phyloP scores from a whole-genome alignment of 2,329 filamentous ascomycete genomes.

The Tolypocladium ovalisporum region DNA sequence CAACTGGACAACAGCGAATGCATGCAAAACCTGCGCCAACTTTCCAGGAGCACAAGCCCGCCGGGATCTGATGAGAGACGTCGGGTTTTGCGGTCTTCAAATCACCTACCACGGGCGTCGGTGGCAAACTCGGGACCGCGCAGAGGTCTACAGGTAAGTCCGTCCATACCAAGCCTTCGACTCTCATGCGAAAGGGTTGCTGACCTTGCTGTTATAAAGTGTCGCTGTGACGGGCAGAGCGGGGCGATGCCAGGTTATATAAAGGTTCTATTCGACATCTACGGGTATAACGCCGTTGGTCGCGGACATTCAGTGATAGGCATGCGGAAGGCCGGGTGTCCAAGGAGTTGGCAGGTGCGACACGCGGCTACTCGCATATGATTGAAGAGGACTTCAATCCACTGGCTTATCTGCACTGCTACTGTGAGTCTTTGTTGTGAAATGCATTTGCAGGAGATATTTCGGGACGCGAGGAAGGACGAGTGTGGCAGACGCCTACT shows the following conservation, averaged over 20 bases:
- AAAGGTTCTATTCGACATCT: too few relatives aligned
- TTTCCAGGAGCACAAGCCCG: not conserved
- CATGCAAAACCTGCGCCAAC: not conserved
- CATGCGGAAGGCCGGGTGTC: too few relatives aligned
- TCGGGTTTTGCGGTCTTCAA: not conserved
- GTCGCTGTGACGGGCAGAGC: not conserved
- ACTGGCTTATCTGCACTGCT: too few relatives aligned
- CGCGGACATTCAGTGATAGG: too few relatives aligned
- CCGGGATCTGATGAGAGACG: not conserved
- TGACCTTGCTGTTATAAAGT: not conserved
- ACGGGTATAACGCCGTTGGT: too few relatives aligned
- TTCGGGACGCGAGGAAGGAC: too few relatives aligned
- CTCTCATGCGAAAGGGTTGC: not conserved
- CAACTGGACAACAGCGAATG: not conserved
- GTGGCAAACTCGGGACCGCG: not conserved
- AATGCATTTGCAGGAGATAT: too few relatives aligned
- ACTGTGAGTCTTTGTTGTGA: too few relatives aligned
- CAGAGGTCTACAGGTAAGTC: not conserved
- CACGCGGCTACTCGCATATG: too few relatives aligned
- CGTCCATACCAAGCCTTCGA: not conserved
- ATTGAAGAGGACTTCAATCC: too few relatives aligned
- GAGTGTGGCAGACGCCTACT: too few relatives aligned
- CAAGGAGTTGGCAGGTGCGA: too few relatives aligned
- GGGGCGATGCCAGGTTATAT: not conserved
- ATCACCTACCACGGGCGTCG: not conserved